These are phyloP conservation scores for Jimgerdemannia flammicorona DNA, from an alignment of 192 early-diverging fungal species.

Conservation along the genomic window DNA sequence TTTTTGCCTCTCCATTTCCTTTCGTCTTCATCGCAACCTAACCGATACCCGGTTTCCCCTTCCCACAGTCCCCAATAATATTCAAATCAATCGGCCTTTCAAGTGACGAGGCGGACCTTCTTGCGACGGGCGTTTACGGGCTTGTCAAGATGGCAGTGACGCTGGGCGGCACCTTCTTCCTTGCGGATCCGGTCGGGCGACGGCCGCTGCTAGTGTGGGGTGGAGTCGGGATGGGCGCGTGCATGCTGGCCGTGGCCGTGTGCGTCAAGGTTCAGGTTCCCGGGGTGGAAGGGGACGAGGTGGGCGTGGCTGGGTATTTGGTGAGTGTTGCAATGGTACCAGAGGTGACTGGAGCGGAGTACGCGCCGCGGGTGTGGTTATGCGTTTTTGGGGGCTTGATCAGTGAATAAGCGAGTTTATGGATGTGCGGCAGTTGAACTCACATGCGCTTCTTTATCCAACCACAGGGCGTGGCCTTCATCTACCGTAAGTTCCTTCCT, in stretches of 20 bases:
- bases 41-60: too few species aligned
- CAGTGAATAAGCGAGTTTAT: neutral
- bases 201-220: constrained; percentile 56
- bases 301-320: neutral
- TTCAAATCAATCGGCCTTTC: constrained; percentile 24
- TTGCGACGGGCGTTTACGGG: constrained; percentile 34
- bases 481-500: constrained; percentile 8
- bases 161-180: constrained; percentile 42
- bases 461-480: neutral
- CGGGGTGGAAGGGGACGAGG: constrained; percentile 18
- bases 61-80: constrained; percentile 11
- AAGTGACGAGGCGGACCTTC: constrained; percentile 18
- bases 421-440: neutral
- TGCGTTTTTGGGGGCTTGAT: neutral
- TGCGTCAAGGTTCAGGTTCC: constrained; percentile 14
- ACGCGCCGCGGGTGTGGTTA: neutral
- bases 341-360: neutral
- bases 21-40: constrained; percentile 18
- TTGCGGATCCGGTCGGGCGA: constrained; percentile 66
- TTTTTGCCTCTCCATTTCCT: constrained; percentile 20
- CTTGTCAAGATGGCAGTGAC: constrained; percentile 25
- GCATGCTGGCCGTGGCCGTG: constrained; percentile 14
- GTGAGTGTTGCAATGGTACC: neutral
- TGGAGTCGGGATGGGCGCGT: constrained; percentile 18
- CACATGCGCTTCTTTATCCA: neutral